Conservation (phyloP, 495 filamentous ascomycete genomes). For the Hypoxylon intermedium region DNA sequence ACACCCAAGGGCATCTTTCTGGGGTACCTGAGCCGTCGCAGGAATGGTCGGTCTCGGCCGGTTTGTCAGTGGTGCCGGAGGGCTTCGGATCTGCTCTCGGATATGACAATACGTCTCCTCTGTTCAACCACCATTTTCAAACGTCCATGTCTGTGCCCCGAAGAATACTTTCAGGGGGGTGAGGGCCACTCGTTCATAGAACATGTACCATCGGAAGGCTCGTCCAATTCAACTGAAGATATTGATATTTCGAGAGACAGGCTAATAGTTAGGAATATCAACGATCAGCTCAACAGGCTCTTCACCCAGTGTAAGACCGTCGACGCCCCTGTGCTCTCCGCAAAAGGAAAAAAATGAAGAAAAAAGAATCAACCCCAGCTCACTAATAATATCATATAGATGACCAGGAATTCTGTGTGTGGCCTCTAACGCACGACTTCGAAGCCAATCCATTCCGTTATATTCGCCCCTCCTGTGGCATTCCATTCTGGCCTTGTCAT, state of each 20-base stretch:
- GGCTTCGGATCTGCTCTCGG: background rate
- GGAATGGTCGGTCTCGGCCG: background rate
- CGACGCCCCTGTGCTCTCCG: background rate
- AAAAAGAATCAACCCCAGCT: too few species aligned
- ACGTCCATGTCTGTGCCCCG: background rate
- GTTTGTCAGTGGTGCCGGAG: background rate
- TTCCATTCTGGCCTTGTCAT: constrained; percentile 8
- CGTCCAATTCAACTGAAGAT: background rate
- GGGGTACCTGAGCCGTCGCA: constrained; percentile 31
- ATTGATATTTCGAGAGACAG: background rate
- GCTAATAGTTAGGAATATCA: background rate
- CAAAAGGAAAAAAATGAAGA: background rate
- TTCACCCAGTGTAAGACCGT: background rate
- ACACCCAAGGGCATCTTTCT: too few species aligned
- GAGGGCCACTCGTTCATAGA: background rate
- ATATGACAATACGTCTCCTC: background rate
- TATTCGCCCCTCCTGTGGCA: constrained; percentile 5
- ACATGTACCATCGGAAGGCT: background rate
- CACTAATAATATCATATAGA: background rate
- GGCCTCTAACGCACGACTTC: constrained; percentile 8
- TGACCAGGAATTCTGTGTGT: constrained; percentile 7
- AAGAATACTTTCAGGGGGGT: background rate
- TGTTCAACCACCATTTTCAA: background rate
- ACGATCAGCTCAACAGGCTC: background rate
- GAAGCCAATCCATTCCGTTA: constrained; percentile 9